phyloP scores from a whole-genome alignment of 768 basidiomycete species.

The Fomitopsis serialis region DNA sequence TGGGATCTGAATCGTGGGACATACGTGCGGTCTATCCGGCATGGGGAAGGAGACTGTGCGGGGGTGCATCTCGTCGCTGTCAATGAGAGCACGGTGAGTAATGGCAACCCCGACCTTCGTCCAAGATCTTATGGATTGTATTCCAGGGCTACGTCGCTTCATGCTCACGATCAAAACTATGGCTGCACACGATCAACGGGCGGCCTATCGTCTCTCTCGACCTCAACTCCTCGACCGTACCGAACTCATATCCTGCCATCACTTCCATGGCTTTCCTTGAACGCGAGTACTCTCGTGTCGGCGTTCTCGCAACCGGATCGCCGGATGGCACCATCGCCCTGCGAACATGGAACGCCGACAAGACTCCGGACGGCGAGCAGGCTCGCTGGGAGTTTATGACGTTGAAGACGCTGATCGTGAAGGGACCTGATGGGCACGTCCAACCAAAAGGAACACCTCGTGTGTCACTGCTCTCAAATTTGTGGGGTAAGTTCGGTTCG shows the following conservation, averaged over 20 bases:
- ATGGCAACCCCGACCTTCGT: not conserved
- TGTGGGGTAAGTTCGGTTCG: conserved; percentile 49
- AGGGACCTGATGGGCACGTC: conserved; percentile 26
- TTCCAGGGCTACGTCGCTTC: conserved; percentile 82
- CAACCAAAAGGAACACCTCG: conserved; percentile 36
- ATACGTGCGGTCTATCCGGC: conserved; percentile 80
- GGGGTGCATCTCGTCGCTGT: conserved; percentile 68
- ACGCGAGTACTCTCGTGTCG: conserved; percentile 75
- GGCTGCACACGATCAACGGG: conserved; percentile 84
- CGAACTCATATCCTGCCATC: conserved; percentile 43
- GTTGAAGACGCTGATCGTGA: conserved; percentile 60
- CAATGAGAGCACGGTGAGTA: conserved; percentile 80
- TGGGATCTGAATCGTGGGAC: conserved; percentile 88
- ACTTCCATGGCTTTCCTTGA: conserved; percentile 84
- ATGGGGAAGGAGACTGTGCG: conserved; percentile 32
- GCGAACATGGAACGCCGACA: conserved; percentile 81
- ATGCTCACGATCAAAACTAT: conserved; percentile 65
- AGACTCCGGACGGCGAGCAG: conserved; percentile 58
- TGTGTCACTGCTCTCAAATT: conserved; percentile 78
- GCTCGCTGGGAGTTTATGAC: conserved; percentile 74
- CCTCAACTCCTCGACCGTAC: conserved; percentile 40
- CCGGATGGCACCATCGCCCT: conserved; percentile 72
- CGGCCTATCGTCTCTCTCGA: conserved; percentile 70
- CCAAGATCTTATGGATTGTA: not conserved
- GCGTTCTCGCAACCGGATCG: conserved; percentile 77